Conservation (phyloP, 495 filamentous ascomycete genomes). For the Collariella sp. region DNA sequence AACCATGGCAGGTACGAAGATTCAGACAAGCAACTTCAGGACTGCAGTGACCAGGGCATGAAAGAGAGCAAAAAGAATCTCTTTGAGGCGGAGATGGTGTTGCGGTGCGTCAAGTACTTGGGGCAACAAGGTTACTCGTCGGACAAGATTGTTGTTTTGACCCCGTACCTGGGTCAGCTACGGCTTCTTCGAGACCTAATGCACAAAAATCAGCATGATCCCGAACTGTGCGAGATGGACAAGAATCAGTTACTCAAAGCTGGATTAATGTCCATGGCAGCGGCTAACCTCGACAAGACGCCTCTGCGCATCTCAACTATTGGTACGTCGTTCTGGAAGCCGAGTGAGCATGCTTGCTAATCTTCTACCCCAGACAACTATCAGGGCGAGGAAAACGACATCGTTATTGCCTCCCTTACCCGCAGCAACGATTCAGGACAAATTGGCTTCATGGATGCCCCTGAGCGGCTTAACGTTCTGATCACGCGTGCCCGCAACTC, state of each 20-base stretch:
- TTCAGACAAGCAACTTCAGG: conserved; percentile 32
- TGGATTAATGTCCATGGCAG: conserved; percentile 50
- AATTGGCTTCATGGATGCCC: conserved; percentile 66
- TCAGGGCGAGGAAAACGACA: conserved; percentile 72
- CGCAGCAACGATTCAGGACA: conserved; percentile 56
- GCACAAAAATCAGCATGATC: conserved; percentile 38
- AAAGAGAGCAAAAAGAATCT: conserved; percentile 52
- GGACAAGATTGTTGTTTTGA: conserved; percentile 58
- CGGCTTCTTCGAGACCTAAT: conserved; percentile 48
- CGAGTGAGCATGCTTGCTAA: neutral
- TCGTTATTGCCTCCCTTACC: conserved; percentile 60
- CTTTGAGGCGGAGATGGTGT: conserved; percentile 59
- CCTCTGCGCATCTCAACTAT: conserved; percentile 57
- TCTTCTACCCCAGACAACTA: conserved; percentile 52
- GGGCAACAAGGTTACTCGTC: conserved; percentile 69
- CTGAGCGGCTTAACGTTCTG: conserved; percentile 63
- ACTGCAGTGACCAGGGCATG: conserved; percentile 43
- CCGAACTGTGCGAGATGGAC: conserved; percentile 63
- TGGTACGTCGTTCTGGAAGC: conserved; percentile 30
- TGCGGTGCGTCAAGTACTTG: conserved; percentile 62
- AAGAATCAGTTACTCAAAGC: conserved; percentile 57
- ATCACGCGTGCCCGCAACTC: conserved; percentile 59
- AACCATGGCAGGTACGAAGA: conserved; percentile 52
- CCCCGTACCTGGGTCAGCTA: conserved; percentile 67
- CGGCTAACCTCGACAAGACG: conserved; percentile 43